Evolutionary conservation across 73 alveolate species (phyloP).

Genomic region (Symbiodinium natans): DNA sequence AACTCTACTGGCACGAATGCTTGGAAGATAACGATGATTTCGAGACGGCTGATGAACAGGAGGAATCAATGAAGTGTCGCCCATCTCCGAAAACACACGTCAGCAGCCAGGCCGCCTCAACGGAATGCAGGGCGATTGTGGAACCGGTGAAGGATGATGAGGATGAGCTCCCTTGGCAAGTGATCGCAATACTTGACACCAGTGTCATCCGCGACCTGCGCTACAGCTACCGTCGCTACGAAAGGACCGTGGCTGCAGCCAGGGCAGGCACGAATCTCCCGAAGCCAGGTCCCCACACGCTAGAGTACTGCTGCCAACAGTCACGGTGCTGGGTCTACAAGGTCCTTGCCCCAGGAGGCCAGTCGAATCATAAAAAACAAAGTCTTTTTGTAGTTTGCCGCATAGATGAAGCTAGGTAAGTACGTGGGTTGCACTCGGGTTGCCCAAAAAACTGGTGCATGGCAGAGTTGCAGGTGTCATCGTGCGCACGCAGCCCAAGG

Average conservation of each 20-base stretch:
- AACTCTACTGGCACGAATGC: conserved; percentile 84
- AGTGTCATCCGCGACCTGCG: conserved; percentile 92
- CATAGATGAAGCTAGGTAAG: no score
- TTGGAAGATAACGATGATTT: conserved; percentile 65
- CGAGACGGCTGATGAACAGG: conserved; percentile 81
- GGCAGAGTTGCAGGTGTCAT: conserved; percentile 29
- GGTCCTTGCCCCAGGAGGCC: conserved; percentile 79
- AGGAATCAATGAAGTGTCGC: not conserved
- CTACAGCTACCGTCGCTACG: conserved; percentile 87
- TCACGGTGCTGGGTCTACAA: conserved; percentile 84
- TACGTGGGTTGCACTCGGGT: no score
- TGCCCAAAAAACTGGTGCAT: no score
- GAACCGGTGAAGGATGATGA: conserved; percentile 64
- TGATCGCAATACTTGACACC: conserved; percentile 62
- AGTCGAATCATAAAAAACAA: not conserved
- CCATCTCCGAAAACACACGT: not conserved
- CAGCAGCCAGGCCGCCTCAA: not conserved
- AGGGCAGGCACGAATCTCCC: conserved; percentile 74
- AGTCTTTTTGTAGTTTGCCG: no score
- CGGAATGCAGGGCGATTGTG: conserved; percentile 54
- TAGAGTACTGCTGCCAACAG: conserved; percentile 66
- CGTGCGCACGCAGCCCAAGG: conserved; percentile 39
- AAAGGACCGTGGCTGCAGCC: conserved; percentile 57
- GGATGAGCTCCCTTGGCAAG: conserved; percentile 9
- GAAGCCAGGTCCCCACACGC: conserved; percentile 57